Base-by-base conservation (phyloP, 2,329 filamentous ascomycete species). In the Ascosphaera aggregata region DNA sequence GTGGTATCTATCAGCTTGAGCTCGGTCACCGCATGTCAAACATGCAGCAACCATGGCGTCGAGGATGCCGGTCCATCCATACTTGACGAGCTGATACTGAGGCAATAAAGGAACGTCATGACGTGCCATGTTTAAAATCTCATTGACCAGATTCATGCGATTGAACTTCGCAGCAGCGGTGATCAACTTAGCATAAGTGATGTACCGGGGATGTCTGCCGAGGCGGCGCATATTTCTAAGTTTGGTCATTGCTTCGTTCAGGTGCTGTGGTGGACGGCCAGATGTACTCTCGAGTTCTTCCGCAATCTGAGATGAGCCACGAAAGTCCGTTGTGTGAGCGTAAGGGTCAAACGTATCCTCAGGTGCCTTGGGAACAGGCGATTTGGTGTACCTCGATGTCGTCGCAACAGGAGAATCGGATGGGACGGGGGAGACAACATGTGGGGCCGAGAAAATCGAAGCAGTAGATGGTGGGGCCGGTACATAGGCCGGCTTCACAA, bases 1-100 rank as follows among this genome's bases (percentile, higher is more conserved):
- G 54, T 95, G 89, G 58, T 79, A 94, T 49, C 82, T 75, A 54
- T 78, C 76, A 43, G 89, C 89, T 43, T 81, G 64, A 42, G 70
- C 68, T 41, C 86, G 80, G 53, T 86, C 77, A 44, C 84, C 81
- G 36, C 81, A 67, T 34, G 73, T 82, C 41, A 98, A 68, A 51
- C 80, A 93, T 34, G 85, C 85, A 48, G 85, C 84, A 41, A 95
- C 76, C 85, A 95, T 94, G 36, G 89, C 78, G 55, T 98, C 89
- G 35, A 95, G 67, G 44, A 98, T 95, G 2, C 82, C 85, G 34
- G 85, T 80, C 89, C 89, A 98, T 38, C 89, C 89, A 51, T 93
- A 92, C 44, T 84, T 76, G 22, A 95, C 85, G 44, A 82, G 73
- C 17, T 79, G 71, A 54, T 91, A 92, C 54, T 93, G 79, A 34